phyloP scores from a whole-genome alignment of 345 rosid species.

The Lepidium didymum region DNA sequence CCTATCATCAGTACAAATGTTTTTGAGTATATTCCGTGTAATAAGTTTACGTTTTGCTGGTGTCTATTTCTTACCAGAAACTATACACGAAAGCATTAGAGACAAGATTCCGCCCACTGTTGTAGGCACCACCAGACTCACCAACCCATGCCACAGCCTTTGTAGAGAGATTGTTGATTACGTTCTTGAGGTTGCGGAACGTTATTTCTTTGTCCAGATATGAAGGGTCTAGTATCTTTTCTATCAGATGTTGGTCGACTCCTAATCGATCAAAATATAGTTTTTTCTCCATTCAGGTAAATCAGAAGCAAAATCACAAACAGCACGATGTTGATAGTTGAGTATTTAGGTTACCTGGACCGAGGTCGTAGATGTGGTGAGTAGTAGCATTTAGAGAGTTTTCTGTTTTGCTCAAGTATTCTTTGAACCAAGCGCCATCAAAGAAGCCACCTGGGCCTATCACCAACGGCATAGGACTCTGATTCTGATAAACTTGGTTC shows the following conservation, averaged over 20 bases:
- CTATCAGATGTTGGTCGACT: conserved; percentile 50
- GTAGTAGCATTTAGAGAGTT: conserved; percentile 52
- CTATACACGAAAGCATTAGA: conserved; percentile 82
- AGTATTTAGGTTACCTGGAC: conserved; percentile 55
- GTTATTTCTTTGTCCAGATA: conserved; percentile 51
- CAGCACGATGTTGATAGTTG: neutral
- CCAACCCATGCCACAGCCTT: conserved; percentile 82
- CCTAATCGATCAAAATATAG: conserved; percentile 35
- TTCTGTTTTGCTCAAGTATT: conserved; percentile 46
- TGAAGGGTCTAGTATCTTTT: conserved; percentile 71
- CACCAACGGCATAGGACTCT: conserved; percentile 50
- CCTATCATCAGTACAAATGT: conserved; percentile 37
- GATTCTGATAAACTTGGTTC: conserved; percentile 37
- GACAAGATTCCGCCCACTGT: conserved; percentile 76
- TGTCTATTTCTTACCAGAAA: conserved; percentile 59
- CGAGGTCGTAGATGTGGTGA: conserved; percentile 91
- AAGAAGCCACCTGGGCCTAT: conserved; percentile 92
- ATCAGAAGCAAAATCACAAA: neutral
- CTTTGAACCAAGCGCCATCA: conserved; percentile 61
- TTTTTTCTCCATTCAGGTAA: neutral
- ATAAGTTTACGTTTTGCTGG: neutral
- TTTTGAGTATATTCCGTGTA: neutral
- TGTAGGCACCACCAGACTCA: conserved; percentile 95
- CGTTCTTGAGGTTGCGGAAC: conserved; percentile 45
- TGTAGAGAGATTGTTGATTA: conserved; percentile 46